Evolutionary conservation across 2,329 filamentous ascomycete species (phyloP), one percentile per base, ranked within the genome.

Genomic region (Hawksworthiomyces lignivorus): DNA sequence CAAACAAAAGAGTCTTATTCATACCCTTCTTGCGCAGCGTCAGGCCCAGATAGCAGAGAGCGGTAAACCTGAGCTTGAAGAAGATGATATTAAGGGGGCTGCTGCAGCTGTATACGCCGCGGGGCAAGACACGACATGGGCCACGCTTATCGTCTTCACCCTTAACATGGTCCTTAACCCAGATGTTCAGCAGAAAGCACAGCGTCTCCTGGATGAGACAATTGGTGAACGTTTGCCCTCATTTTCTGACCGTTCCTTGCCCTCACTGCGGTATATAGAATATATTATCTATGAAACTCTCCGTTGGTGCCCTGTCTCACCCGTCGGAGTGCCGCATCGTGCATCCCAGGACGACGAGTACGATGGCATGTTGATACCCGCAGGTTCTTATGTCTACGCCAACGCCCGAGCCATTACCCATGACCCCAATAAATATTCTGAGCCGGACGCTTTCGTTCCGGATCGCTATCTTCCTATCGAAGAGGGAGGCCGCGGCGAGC

Each of bases 361-460:
- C 47, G 54, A 65, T 8, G 46, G 46, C 39, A 36, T 44, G 33
- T 46, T 45, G 22, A 50, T 48, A 21, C 44, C 44, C 5, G 43
- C 41, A 26, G 62, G 62, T 7, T 57, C 68, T 0, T 60, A 55
- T 2, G 52, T 75, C 5, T 51, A 73, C 15, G 54, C 63, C 42
- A 72, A 70, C 34, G 42, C 41, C 26, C 67, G 64, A 65, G 64
- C 59, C 36, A 69, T 72, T 41, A 64, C 67, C 8, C 66, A 67
- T 20, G 60, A 72, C 44, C 61, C 67, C 14, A 41, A 48, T 2
- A 54, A 53, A 2, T 70, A 67, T 39, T 57, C 59, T 0, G 57
- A 67, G 39, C 51, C 58, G 0, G 61, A 68, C 18, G 41, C 43
- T 1, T 68, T 68, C 47, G 62, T 64, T 47, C 64, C 65, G 1